These are phyloP conservation scores for Botrytis elliptica DNA, from an alignment of 2,329 filamentous ascomycete genomes.

Conservation along the genomic window DNA sequence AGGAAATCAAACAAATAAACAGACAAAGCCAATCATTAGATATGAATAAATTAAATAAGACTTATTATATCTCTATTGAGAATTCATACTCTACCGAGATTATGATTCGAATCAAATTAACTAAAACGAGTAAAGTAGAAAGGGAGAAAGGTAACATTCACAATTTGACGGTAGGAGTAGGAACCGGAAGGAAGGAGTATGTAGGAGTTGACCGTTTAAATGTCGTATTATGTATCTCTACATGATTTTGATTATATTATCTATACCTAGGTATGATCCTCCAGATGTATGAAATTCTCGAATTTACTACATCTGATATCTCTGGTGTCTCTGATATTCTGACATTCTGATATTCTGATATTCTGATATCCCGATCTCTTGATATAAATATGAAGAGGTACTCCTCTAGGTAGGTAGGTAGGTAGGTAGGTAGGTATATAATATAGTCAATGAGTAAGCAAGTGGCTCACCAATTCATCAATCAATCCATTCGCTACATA, in stretches of 20 bases:
- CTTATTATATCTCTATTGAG: not conserved
- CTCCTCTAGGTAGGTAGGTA: no score
- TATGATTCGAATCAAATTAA: not conserved
- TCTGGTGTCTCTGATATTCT: no score
- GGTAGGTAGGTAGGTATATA: not conserved
- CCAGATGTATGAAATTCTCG: not conserved
- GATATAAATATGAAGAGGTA: no score
- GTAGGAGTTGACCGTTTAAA: not conserved
- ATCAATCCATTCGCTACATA: not conserved
- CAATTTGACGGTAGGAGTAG: not conserved
- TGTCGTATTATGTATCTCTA: not conserved
- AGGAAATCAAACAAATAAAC: not conserved
- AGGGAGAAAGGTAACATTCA: not conserved
- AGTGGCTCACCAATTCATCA: not conserved
- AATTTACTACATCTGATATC: not conserved
- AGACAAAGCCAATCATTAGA: not conserved
- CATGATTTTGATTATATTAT: not conserved
- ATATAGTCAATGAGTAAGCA: slow-evolving; percentile 4
- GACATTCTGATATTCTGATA: no score
- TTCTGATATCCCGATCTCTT: no score
- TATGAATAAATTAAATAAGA: not conserved
- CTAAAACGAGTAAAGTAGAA: not conserved
- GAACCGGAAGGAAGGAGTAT: not conserved
- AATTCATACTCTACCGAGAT: not conserved
- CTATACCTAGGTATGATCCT: not conserved